Conservation (phyloP, 257 asterid species). For the Nicotiana tabacum region DNA sequence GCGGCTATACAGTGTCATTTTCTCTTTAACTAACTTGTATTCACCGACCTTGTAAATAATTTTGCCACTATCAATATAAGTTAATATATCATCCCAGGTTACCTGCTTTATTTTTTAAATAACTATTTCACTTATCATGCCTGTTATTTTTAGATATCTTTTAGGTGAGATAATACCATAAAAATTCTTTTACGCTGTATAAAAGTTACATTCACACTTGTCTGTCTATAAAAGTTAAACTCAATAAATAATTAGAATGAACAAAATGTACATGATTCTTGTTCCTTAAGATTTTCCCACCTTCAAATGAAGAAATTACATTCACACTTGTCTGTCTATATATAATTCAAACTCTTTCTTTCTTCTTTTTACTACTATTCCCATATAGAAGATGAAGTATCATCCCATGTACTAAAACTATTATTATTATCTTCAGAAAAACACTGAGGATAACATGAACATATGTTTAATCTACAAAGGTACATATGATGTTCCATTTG, state of each 20-base stretch:
- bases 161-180: too few relatives aligned
- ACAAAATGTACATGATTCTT: neutral
- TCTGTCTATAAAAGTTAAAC: neutral
- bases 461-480: neutral
- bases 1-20: too few relatives aligned
- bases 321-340: neutral
- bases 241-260: neutral
- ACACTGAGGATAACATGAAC: conserved; percentile 1
- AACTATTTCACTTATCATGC: too few relatives aligned
- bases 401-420: neutral
- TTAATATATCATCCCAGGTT: too few relatives aligned
- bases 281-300: neutral
- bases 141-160: too few relatives aligned
- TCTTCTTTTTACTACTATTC: neutral
- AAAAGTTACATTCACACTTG: too few relatives aligned
- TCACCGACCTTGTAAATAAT: too few relatives aligned
- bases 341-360: neutral
- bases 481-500: conserved; percentile 18
- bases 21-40: too few relatives aligned
- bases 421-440: neutral
- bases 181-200: neutral
- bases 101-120: neutral
- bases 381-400: conserved; percentile 12
- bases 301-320: neutral
- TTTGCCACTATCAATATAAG: too few relatives aligned